A percentile compares a stretch with the other conserved stretches of the same genome.
Conservation (phyloP, 139 green algal genomes). For the Chlorella vulgaris region DNA sequence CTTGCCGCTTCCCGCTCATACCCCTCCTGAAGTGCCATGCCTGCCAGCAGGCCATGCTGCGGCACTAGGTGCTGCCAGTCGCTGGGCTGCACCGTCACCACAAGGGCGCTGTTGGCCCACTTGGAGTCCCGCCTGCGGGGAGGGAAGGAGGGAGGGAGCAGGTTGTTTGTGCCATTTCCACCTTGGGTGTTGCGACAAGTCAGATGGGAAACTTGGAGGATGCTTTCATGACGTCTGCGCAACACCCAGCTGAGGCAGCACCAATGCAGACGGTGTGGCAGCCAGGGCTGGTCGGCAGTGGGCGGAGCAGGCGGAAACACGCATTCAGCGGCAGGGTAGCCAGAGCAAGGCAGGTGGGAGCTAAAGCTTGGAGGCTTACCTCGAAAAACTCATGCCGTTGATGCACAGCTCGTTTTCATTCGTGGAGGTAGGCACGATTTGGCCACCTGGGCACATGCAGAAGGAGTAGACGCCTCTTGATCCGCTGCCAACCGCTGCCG, state of each 20-base stretch:
- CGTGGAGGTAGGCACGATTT: constrained; percentile 83
- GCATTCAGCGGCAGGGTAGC: no score
- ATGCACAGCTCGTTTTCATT: constrained; percentile 77
- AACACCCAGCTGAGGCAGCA: no score
- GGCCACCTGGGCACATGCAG: constrained; percentile 85
- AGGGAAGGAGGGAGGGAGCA: background rate
- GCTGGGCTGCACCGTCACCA: constrained; percentile 57
- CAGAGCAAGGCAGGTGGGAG: no score
- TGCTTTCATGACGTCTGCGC: background rate
- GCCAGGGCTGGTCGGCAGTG: no score
- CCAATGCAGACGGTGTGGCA: no score
- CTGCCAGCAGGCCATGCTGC: constrained; percentile 66
- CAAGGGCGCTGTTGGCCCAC: constrained; percentile 87
- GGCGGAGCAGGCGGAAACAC: no score
- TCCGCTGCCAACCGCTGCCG: background rate
- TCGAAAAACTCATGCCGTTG: constrained; percentile 90
- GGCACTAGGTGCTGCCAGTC: constrained; percentile 69
- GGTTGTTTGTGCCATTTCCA: background rate
- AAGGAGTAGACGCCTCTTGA: constrained; percentile 78
- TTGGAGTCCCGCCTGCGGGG: constrained; percentile 17
- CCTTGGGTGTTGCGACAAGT: background rate
- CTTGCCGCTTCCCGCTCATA: constrained; percentile 44
- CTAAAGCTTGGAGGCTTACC: no score
- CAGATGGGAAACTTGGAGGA: no score
- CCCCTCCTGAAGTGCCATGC: constrained; percentile 67